A percentile compares a stretch with the other conserved stretches of the same genome.
phyloP scores from a whole-genome alignment of 176 grass and related monocot genomes.

The Thalia dealbata region DNA sequence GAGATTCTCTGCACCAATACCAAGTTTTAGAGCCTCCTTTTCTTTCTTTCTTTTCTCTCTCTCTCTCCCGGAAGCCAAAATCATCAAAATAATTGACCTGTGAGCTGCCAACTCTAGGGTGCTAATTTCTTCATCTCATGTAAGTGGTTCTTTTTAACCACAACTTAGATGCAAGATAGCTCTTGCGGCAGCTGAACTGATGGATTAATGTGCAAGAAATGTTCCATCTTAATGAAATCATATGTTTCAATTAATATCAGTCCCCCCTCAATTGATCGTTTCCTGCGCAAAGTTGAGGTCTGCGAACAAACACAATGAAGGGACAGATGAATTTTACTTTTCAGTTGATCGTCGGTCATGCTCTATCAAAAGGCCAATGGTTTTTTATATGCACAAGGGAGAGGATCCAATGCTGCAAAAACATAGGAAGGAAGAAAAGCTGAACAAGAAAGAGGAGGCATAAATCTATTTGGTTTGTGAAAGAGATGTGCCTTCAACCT shows the following conservation, averaged over 20 bases:
- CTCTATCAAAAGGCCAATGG: not conserved
- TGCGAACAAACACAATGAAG: not conserved
- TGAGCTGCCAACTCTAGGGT: slow-evolving; percentile 1
- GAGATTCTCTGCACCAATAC: not conserved
- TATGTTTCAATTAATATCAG: not conserved
- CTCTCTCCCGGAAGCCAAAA: not conserved
- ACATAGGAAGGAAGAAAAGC: not conserved
- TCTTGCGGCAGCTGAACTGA: not conserved
- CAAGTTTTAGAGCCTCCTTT: not conserved
- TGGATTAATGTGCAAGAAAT: not conserved
- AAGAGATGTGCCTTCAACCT: slow-evolving; percentile 3
- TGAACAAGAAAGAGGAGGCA: slow-evolving; percentile 1
- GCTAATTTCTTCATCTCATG: not conserved
- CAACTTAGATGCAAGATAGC: not conserved
- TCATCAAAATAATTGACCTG: not conserved
- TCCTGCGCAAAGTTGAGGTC: not conserved
- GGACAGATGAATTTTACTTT: not conserved
- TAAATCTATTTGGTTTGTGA: slow-evolving; percentile 1
- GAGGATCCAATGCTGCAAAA: slow-evolving; percentile 2
- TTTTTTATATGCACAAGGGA: not conserved
- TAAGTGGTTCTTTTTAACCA: not conserved
- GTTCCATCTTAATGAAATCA: not conserved
- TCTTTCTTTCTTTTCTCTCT: not conserved
- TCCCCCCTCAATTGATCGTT: not conserved
- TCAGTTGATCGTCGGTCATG: not conserved